Conservation (phyloP, 768 basidiomycete species). For the Dendrothele bispora region DNA sequence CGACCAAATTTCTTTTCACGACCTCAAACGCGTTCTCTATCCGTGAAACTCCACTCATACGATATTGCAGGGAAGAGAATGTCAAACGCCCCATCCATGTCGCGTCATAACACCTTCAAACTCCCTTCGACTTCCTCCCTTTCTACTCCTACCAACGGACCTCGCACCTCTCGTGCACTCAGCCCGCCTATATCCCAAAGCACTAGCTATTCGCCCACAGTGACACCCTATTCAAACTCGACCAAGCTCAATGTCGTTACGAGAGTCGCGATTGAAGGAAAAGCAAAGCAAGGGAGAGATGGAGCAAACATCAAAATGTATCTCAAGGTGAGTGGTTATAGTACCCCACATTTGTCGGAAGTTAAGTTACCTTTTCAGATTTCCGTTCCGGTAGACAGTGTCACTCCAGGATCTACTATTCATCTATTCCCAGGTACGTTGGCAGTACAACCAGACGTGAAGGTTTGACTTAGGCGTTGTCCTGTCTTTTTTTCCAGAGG, state of each 20-base stretch:
- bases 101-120: background rate
- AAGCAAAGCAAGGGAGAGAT: slow-evolving; percentile 63
- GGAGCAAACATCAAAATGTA: slow-evolving; percentile 73
- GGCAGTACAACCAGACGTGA: background rate
- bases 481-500: slow-evolving; percentile 54
- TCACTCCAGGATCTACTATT: slow-evolving; percentile 66
- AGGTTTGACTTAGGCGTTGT: background rate
- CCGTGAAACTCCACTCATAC: too few relatives aligned
- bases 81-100: background rate
- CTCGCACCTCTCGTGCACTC: slow-evolving; percentile 16
- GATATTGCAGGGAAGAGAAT: background rate
- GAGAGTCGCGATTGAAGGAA: slow-evolving; percentile 73
- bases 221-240: slow-evolving; percentile 41
- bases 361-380: slow-evolving; percentile 39
- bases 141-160: background rate
- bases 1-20: too few relatives aligned
- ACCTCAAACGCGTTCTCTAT: background rate
- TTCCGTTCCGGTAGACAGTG: slow-evolving; percentile 63
- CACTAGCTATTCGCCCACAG: slow-evolving; percentile 41
- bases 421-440: slow-evolving; percentile 70
- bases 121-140: background rate
- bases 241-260: slow-evolving; percentile 68
- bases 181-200: slow-evolving; percentile 30
- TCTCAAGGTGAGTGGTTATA: slow-evolving; percentile 58
- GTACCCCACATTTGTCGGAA: background rate